Evolutionary conservation across 169 alveolate species (phyloP).

Genomic region (Cryptosporidium muris): DNA sequence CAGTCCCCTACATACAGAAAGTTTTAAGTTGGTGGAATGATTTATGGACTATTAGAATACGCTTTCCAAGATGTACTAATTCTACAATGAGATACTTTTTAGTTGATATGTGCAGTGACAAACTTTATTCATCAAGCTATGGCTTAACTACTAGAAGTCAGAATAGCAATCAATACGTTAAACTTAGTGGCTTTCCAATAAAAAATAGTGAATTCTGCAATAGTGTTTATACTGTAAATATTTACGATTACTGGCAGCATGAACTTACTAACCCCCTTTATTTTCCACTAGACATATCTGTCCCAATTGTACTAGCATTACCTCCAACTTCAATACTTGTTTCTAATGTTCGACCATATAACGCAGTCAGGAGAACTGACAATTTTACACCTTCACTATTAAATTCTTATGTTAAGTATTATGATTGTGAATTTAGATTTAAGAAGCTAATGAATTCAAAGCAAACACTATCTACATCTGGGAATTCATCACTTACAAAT

Average conservation of each 20-base stretch:
- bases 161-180: not conserved
- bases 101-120: slow-evolving; percentile 33
- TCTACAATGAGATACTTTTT: slow-evolving; percentile 68
- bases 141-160: slow-evolving; percentile 1
- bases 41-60: slow-evolving; percentile 48
- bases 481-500: not conserved
- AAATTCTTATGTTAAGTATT: too few species aligned
- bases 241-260: slow-evolving; percentile 13
- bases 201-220: not conserved
- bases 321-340: slow-evolving; percentile 34
- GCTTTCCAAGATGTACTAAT: slow-evolving; percentile 44
- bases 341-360: slow-evolving; percentile 14
- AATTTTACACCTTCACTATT: too few species aligned
- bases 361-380: not conserved
- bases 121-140: slow-evolving; percentile 27
- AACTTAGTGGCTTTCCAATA: not conserved
- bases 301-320: slow-evolving; percentile 45
- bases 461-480: not conserved
- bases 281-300: slow-evolving; percentile 31
- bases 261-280: slow-evolving; percentile 37
- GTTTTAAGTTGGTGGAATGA: slow-evolving; percentile 63
- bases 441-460: too few species aligned
- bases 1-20: slow-evolving; percentile 41
- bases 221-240: slow-evolving; percentile 19
- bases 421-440: too few species aligned